Evolutionary conservation across 371 early-diverging fungal species (phyloP).

Genomic region (Mortierella sp.): DNA sequence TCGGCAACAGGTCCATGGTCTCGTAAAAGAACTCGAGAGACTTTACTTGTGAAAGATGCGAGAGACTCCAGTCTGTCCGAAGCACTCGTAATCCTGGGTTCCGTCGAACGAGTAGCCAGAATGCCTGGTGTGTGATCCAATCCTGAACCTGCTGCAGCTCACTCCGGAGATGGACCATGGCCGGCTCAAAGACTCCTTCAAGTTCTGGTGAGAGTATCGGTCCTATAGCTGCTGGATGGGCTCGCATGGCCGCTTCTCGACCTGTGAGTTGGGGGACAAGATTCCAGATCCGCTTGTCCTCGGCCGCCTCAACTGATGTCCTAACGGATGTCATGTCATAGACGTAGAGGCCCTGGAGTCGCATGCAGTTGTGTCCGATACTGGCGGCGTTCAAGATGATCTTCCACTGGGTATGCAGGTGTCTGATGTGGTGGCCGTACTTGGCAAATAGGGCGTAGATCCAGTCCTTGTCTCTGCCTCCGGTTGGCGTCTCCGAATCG

Average conservation of each 20-base stretch:
- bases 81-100: slow-evolving; percentile 6
- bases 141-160: slow-evolving; percentile 2
- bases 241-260: neutral
- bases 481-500: neutral
- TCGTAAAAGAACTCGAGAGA: neutral
- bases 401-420: neutral
- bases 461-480: neutral
- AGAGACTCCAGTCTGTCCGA: slow-evolving; percentile 6
- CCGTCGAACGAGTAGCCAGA: neutral
- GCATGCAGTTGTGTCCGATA: neutral
- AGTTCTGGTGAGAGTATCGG: neutral
- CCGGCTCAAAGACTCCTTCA: neutral
- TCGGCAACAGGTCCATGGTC: neutral
- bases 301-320: slow-evolving; percentile 5
- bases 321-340: neutral
- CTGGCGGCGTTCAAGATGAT: slow-evolving; percentile 5
- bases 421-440: slow-evolving; percentile 15
- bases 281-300: neutral
- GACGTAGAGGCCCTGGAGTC: neutral
- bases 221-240: neutral
- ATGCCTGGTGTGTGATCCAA: neutral
- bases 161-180: neutral
- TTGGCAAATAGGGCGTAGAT: slow-evolving; percentile 1
- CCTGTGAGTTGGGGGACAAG: neutral
- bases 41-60: neutral